Evolutionary conservation across 2,329 filamentous ascomycete genomes (phyloP), one percentile per base, ranked within the genome.

Genomic region (Graphilbum fragrans): DNA sequence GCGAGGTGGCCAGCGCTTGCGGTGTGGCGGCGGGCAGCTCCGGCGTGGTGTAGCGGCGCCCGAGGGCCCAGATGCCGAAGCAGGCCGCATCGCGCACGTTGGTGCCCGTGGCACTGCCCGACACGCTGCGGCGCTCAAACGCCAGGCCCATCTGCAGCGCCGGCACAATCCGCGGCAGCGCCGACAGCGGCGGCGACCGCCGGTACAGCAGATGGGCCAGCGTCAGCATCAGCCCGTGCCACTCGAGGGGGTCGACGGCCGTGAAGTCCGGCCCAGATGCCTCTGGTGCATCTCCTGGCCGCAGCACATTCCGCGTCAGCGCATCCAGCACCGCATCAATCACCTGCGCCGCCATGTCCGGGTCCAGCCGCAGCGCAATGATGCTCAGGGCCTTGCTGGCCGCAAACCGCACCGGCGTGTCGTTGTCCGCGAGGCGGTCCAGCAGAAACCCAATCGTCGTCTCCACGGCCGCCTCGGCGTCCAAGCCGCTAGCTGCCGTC

Each of bases 11-110:
- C 10, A 98, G 66, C 29, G 39, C 12, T 21, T 27, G 39, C 5
- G 35, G 3, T 12, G 10, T 29, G 14, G 93, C 72, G 0, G 67
- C 66, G 11, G 82, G 66, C 7, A 96, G 69, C 57, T 96, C 90
- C 1, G 66, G 55, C 0, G 87, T 94, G 1, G 76, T 79, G 53
- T 96, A 98, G 41, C 90, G 80, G 42, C 92, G 74, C 19, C 90
- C 86, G 8, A 96, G 59, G 1, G 88, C 83, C 92, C 92, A 98
- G 20, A 96, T 81, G 7, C 92, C 92, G 57, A 96, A 98, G 57
- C 88, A 95, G 3, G 92, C 86, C 12, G 92, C 90, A 63, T 98
- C 92, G 37, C 92, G 77, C 16, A 98, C 88, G 51, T 93, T 94
- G 2, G 85, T 82, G 2, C 92, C 92, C 11, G 90, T 69, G 3